Evolutionary conservation across 2,329 filamentous ascomycete genomes (phyloP).

Genomic region (Paecilomyces sp.): DNA sequence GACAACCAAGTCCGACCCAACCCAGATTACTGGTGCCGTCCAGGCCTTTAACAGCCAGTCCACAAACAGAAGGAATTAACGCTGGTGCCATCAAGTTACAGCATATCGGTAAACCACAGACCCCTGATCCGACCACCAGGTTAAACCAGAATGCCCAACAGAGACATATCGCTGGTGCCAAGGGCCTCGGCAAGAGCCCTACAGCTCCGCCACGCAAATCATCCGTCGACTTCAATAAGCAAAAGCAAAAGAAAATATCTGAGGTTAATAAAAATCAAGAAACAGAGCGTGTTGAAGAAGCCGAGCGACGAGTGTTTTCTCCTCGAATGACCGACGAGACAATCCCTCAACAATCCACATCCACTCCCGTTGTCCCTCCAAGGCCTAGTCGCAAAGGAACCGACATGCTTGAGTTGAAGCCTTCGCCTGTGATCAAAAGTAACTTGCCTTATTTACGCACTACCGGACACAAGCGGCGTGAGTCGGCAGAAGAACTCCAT

Average conservation of each 20-base stretch:
- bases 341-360: slow-evolving; percentile 19
- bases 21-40: slow-evolving; percentile 1
- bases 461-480: slow-evolving; percentile 43
- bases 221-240: slow-evolving; percentile 48
- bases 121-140: slow-evolving; percentile 4
- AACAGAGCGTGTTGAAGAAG: slow-evolving; percentile 25
- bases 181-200: slow-evolving; percentile 1
- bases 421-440: slow-evolving; percentile 50
- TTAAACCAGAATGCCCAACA: slow-evolving; percentile 3
- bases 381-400: slow-evolving; percentile 65
- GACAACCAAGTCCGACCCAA: slow-evolving; percentile 17
- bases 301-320: slow-evolving; percentile 12
- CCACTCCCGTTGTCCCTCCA: slow-evolving; percentile 36
- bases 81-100: slow-evolving; percentile 8
- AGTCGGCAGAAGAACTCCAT: slow-evolving; percentile 40
- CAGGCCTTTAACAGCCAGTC: neutral
- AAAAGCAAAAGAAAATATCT: slow-evolving; percentile 30
- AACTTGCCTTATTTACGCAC: slow-evolving; percentile 45
- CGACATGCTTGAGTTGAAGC: slow-evolving; percentile 50
- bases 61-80: slow-evolving; percentile 9
- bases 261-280: slow-evolving; percentile 17
- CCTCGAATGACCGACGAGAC: slow-evolving; percentile 5
- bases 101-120: slow-evolving; percentile 5
- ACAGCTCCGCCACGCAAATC: slow-evolving; percentile 53
- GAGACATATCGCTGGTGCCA: slow-evolving; percentile 1